Conservation (phyloP, 2,329 filamentous ascomycete genomes). For the Aureobasidium namibiae region DNA sequence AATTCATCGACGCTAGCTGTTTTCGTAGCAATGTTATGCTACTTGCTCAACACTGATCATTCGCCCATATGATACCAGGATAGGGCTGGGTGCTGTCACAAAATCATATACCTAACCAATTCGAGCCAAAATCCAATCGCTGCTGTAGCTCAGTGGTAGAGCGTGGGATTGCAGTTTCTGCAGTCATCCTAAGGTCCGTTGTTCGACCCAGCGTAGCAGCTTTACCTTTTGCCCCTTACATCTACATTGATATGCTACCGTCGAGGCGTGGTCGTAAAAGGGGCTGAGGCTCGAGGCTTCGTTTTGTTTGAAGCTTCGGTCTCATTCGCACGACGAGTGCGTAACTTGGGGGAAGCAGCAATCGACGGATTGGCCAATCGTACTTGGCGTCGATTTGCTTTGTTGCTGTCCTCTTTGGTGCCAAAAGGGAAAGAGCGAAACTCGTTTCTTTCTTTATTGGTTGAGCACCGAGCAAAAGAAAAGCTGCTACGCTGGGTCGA, state of each 20-base stretch:
- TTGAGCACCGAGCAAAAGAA: background rate
- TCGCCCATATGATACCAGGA: background rate
- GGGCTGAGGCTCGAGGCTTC: background rate
- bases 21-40: background rate
- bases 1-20: background rate
- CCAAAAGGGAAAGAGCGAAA: background rate
- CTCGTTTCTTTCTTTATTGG: background rate
- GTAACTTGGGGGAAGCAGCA: background rate
- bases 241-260: background rate
- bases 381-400: background rate
- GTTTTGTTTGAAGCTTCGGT: background rate
- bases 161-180: slow-evolving; percentile 13
- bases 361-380: background rate
- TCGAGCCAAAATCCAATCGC: background rate
- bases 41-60: too few relatives aligned
- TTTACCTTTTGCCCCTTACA: background rate
- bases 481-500: slow-evolving; percentile 14
- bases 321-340: background rate
- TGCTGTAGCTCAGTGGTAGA: slow-evolving; percentile 14
- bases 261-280: background rate
- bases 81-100: too few relatives aligned
- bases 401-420: background rate
- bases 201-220: slow-evolving; percentile 14
- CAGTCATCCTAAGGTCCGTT: slow-evolving; percentile 14
- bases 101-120: background rate